phyloP scores from a whole-genome alignment of 106 monocot species.

The Phalaenopsis aphrodite region DNA sequence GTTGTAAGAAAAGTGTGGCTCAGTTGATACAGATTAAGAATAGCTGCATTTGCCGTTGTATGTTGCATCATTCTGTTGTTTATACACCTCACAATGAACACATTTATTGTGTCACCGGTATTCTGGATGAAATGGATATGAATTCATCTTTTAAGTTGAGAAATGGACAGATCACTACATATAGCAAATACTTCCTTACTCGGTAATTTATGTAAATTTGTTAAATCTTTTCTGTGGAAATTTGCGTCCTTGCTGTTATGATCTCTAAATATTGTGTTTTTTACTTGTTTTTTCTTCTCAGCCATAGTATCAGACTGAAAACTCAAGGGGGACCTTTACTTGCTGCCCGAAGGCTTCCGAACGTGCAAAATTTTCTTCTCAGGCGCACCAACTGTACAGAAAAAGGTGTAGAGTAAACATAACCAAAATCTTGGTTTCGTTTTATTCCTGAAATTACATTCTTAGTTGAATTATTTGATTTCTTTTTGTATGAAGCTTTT shows the following conservation, averaged over 20 bases:
- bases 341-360: constrained; percentile 19
- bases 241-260: background rate
- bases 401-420: constrained; percentile 23
- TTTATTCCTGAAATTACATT: background rate
- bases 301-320: constrained; percentile 37
- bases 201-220: constrained; percentile 16
- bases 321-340: constrained; percentile 23
- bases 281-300: constrained; percentile 3
- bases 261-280: background rate
- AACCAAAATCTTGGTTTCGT: background rate
- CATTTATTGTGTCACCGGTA: constrained; percentile 40
- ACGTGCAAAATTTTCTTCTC: constrained; percentile 30
- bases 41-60: constrained; percentile 27
- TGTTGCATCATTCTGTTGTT: constrained; percentile 48
- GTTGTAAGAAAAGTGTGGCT: constrained; percentile 4
- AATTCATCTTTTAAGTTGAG: constrained; percentile 31
- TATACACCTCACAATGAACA: constrained; percentile 48
- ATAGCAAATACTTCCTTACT: constrained; percentile 31
- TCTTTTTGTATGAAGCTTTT: background rate
- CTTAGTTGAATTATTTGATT: background rate
- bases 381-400: constrained; percentile 11
- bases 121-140: constrained; percentile 24
- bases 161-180: constrained; percentile 29
- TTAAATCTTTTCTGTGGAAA: background rate
- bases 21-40: constrained; percentile 22